Percentiles rank a stretch among this genome's conserved stretches.
phyloP scores from a whole-genome alignment of 129 eudicot species.

The Tagetes patula region DNA sequence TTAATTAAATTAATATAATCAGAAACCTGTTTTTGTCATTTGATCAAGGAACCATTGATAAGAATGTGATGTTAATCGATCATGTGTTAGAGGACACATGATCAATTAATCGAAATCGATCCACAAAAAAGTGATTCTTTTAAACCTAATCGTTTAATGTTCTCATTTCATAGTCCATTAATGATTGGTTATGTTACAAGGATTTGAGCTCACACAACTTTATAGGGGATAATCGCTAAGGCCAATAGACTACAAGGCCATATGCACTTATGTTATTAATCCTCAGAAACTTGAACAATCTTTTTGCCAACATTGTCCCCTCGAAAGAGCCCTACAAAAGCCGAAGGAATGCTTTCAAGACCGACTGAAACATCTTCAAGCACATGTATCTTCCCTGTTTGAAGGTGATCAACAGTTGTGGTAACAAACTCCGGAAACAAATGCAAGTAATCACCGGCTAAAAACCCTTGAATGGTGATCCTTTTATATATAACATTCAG shows the following conservation, averaged over 20 bases:
- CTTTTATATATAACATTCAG: slow-evolving; percentile 64
- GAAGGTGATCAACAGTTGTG: slow-evolving; percentile 51
- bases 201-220: too few relatives aligned
- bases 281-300: slow-evolving; percentile 49
- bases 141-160: neutral
- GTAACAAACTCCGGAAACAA: slow-evolving; percentile 50
- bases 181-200: neutral
- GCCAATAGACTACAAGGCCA: too few relatives aligned
- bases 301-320: slow-evolving; percentile 73
- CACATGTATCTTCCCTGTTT: slow-evolving; percentile 44
- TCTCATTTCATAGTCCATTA: neutral
- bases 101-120: neutral
- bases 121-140: neutral
- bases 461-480: slow-evolving; percentile 64
- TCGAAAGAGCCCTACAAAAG: slow-evolving; percentile 64
- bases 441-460: slow-evolving; percentile 46
- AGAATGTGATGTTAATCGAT: too few relatives aligned
- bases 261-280: slow-evolving; percentile 11
- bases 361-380: slow-evolving; percentile 68
- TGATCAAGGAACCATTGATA: too few relatives aligned
- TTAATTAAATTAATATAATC: neutral
- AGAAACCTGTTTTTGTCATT: neutral
- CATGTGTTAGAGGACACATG: neutral
- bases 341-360: slow-evolving; percentile 64
- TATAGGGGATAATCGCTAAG: too few relatives aligned